Evolutionary conservation across 805 yeast species (phyloP), one percentile per base, ranked within the genome.

Genomic region (Candida andamanensis): DNA sequence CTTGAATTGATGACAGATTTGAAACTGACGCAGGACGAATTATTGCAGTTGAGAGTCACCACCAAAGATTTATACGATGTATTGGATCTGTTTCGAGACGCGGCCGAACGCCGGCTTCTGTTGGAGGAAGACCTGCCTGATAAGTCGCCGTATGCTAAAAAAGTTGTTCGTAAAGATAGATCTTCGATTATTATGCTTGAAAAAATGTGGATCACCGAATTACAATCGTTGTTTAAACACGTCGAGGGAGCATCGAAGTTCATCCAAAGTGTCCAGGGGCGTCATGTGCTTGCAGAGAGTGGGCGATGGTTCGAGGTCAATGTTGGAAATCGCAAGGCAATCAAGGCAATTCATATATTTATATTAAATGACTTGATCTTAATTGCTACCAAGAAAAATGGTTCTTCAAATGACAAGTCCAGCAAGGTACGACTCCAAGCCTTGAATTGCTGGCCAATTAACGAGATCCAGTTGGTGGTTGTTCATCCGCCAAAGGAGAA

Each of bases 171-270:
- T 24, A 58, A 67, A 32, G 86, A 82, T 50, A 64, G 95, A 26
- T 76, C 80, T 39, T 78, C 87, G 33, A 76, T 86, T 31, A 46
- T 81, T 32, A 74, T 84, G 33, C 60, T 87, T 31, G 90, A 85
- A 52, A 78, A 78, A 46, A 74, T 83, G 65, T 86, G 96, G 95
- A 82, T 78, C 11, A 66, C 67, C 26, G 86, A 83, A 48, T 62
- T 87, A 49, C 74, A 72, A 33, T 69, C 75, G 6, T 58, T 87
- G 31, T 86, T 80, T 54, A 77, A 77, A 44, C 85, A 82, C 41
- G 95, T 89, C 11, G 95, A 89, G 42, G 94, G 95, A n/a, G 87
- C 95, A 1, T 89, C 84, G 45, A 83, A 83, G 47, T 75, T 72
- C 38, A 66, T 87, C 23, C 82, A 86, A 14, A 76, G 84, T 1